Conservation (phyloP, 805 yeast genomes). For the Yamadazyma sp. region DNA sequence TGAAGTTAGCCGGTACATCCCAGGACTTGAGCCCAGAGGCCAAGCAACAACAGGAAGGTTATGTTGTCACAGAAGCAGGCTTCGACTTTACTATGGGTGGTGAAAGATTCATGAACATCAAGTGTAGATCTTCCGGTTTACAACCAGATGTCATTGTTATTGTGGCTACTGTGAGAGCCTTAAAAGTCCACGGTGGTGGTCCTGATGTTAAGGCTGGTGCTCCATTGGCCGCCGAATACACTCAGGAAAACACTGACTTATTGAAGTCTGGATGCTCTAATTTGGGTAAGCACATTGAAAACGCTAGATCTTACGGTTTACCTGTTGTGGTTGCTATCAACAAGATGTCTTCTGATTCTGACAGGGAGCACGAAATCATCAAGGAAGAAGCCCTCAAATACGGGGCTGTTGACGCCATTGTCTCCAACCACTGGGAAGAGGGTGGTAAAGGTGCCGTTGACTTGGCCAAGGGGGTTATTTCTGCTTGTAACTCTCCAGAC, state of each 20-base stretch:
- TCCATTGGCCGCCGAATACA: conserved; percentile 70
- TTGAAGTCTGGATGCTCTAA: conserved; percentile 71
- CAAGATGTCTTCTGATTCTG: conserved; percentile 73
- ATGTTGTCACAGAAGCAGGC: conserved; percentile 85
- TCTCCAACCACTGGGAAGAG: conserved; percentile 83
- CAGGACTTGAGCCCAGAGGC: conserved; percentile 43
- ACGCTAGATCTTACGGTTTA: conserved; percentile 69
- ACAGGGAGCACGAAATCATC: conserved; percentile 65
- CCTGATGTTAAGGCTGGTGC: conserved; percentile 87
- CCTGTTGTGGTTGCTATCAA: conserved; percentile 84
- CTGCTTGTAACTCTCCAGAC: conserved; percentile 52
- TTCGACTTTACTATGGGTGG: conserved; percentile 93
- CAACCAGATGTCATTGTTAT: conserved; percentile 75
- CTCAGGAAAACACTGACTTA: conserved; percentile 67
- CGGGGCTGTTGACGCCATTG: conserved; percentile 78
- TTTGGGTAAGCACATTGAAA: conserved; percentile 72
- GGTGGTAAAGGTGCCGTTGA: conserved; percentile 82
- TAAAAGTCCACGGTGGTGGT: conserved; percentile 86
- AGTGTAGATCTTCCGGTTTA: conserved; percentile 78
- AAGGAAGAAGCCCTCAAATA: conserved; percentile 68
- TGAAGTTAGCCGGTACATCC: conserved; percentile 71
- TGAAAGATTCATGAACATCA: conserved; percentile 80
- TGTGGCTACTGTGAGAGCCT: conserved; percentile 83
- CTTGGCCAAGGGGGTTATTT: conserved; percentile 68
- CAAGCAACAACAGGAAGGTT: conserved; percentile 58